phyloP scores from a whole-genome alignment of 371 early-diverging fungal species.

The Mucor velutinosus region DNA sequence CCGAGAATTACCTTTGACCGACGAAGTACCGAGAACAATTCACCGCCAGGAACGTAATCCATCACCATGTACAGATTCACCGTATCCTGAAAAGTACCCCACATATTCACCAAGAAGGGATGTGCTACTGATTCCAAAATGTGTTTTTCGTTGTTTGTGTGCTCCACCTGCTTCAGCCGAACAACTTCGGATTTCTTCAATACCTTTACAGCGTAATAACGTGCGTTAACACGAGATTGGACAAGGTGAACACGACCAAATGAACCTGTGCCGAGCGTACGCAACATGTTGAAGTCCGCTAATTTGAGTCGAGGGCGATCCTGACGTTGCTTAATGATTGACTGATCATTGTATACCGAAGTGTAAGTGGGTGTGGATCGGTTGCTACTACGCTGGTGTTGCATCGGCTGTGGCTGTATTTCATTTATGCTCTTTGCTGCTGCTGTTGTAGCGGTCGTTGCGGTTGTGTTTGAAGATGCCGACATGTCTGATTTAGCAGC shows the following conservation, averaged over 20 bases:
- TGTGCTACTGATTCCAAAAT: conserved; percentile 88
- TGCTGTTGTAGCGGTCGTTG: not conserved
- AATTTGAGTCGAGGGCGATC: conserved; percentile 62
- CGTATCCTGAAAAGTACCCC: conserved; percentile 91
- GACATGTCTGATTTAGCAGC: not conserved
- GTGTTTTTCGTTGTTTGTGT: conserved; percentile 95
- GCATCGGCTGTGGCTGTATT: not conserved
- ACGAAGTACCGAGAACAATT: conserved; percentile 85
- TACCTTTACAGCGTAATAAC: conserved; percentile 97
- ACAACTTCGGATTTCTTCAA: conserved; percentile 95
- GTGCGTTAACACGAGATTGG: conserved; percentile 68
- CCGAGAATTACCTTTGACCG: conserved; percentile 57
- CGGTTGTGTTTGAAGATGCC: not conserved
- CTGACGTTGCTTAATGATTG: conserved; percentile 37
- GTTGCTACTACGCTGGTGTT: not conserved
- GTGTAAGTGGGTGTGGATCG: conserved; percentile 15
- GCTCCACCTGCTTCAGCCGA: conserved; percentile 95
- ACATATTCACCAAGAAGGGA: conserved; percentile 94
- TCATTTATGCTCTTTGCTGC: not conserved
- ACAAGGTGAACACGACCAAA: conserved; percentile 98
- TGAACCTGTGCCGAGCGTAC: conserved; percentile 96
- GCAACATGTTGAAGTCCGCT: conserved; percentile 69
- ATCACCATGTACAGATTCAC: conserved; percentile 91
- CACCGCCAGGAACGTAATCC: conserved; percentile 97
- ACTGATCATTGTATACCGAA: conserved; percentile 35